A percentile compares a stretch with the other conserved stretches of the same genome.
These are phyloP conservation scores for Aureobasidium sp. DNA, from an alignment of 2,329 filamentous ascomycete genomes.

Conservation along the genomic window DNA sequence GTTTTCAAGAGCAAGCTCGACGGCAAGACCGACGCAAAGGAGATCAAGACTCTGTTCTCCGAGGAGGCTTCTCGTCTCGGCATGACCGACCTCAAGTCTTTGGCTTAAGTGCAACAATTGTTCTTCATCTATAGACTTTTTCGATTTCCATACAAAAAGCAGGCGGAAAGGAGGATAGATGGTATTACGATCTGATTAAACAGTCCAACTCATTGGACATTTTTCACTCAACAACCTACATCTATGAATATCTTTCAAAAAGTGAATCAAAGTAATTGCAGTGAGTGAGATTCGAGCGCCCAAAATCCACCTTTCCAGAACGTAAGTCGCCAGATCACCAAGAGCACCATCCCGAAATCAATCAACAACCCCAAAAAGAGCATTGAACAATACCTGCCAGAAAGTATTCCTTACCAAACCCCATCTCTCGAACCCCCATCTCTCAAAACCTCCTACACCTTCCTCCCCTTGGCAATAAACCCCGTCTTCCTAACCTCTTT, in stretches of 20 bases:
- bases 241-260: too few relatives aligned
- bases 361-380: neutral
- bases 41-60: conserved; percentile 79
- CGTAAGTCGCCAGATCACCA: neutral
- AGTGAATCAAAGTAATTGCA: neutral
- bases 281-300: neutral
- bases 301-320: neutral
- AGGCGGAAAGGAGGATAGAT: neutral
- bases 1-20: conserved; percentile 73
- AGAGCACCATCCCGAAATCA: neutral
- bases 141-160: neutral
- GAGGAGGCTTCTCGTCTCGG: conserved; percentile 73
- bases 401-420: too few relatives aligned
- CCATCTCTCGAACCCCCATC: too few relatives aligned
- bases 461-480: conserved; percentile 28
- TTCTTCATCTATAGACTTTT: conserved; percentile 5
- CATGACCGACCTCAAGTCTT: conserved; percentile 64
- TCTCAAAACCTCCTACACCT: neutral
- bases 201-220: neutral
- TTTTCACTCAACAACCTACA: neutral
- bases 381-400: neutral
- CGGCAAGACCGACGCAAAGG: conserved; percentile 66
- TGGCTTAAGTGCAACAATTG: conserved; percentile 15
- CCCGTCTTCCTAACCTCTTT: conserved; percentile 24
- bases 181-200: conserved; percentile 2